These are phyloP conservation scores for Oenanthe javanica DNA, from an alignment of 140 eudicot genomes.

Conservation along the genomic window DNA sequence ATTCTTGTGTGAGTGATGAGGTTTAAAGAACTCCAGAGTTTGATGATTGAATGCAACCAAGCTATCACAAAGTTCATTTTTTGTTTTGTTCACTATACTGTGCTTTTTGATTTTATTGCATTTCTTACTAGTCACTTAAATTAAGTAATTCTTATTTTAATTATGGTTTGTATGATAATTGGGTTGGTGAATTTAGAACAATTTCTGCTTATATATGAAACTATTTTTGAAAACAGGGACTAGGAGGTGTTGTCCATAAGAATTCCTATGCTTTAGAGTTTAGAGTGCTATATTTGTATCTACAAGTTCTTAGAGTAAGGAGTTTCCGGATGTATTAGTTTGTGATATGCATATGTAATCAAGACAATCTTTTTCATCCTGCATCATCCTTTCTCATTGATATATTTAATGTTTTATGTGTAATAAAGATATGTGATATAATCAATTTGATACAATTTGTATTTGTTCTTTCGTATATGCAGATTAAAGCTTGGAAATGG, in stretches of 20 bases:
- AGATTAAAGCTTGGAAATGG: conserved; percentile 83
- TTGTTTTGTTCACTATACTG: background rate
- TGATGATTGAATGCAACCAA: conserved; percentile 67
- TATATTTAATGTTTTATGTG: background rate
- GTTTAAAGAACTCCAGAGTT: conserved; percentile 68
- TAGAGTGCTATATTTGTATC: too few relatives aligned
- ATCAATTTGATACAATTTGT: background rate
- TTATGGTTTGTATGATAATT: background rate
- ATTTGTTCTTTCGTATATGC: background rate
- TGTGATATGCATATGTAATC: too few relatives aligned
- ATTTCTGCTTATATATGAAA: too few relatives aligned
- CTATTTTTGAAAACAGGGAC: too few relatives aligned
- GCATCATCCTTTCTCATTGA: background rate
- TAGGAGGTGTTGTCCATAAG: too few relatives aligned
- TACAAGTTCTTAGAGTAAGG: too few relatives aligned
- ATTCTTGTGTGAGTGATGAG: background rate
- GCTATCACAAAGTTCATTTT: conserved; percentile 52
- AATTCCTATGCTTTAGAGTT: too few relatives aligned
- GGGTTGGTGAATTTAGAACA: background rate
- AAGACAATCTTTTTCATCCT: background rate
- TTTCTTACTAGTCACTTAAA: background rate
- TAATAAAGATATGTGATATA: background rate
- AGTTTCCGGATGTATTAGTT: too few relatives aligned
- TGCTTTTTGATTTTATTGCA: background rate
- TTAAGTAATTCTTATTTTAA: background rate